Evolutionary conservation across 1,284 basidiomycete genomes (phyloP).

Genomic region (Ustilago lituana): DNA sequence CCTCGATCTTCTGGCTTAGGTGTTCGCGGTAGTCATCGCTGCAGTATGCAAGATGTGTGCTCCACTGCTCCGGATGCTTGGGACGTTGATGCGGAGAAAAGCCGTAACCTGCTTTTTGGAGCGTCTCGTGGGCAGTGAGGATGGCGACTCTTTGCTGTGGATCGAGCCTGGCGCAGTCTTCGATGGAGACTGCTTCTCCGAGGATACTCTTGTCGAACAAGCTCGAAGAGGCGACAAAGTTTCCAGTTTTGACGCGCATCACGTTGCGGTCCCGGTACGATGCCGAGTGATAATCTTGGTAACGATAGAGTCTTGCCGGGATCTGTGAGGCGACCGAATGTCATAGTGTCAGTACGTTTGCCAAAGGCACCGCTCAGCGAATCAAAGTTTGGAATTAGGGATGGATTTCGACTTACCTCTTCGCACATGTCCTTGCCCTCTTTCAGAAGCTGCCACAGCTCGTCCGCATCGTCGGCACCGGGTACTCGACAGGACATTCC

Average conservation of each 20-base stretch:
- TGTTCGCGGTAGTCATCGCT: slow-evolving; percentile 52
- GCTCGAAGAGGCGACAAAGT: slow-evolving; percentile 30
- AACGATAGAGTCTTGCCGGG: slow-evolving; percentile 36
- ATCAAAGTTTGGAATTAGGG: too few relatives aligned
- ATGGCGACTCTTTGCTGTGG: slow-evolving; percentile 50
- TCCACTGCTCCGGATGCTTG: slow-evolving; percentile 28
- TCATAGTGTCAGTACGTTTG: neutral
- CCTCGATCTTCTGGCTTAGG: slow-evolving; percentile 39
- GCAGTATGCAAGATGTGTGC: slow-evolving; percentile 44
- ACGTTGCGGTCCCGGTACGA: slow-evolving; percentile 51
- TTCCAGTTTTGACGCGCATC: slow-evolving; percentile 45
- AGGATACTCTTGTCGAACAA: slow-evolving; percentile 38
- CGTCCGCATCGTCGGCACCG: slow-evolving; percentile 44
- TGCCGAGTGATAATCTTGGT: slow-evolving; percentile 44
- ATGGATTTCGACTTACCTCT: slow-evolving; percentile 17
- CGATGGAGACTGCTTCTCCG: slow-evolving; percentile 3
- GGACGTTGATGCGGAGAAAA: slow-evolving; percentile 26
- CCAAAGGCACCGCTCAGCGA: too few relatives aligned
- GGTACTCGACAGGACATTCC: slow-evolving; percentile 51
- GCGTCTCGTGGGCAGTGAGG: slow-evolving; percentile 29
- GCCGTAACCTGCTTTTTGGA: slow-evolving; percentile 40
- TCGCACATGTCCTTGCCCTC: slow-evolving; percentile 39
- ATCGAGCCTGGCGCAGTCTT: slow-evolving; percentile 37
- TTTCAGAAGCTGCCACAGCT: slow-evolving; percentile 43
- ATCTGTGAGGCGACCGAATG: slow-evolving; percentile 12